A percentile compares a stretch with the other conserved stretches of the same genome.
Conservation (phyloP, 306 rosid genomes). For the Quercus ilex region DNA sequence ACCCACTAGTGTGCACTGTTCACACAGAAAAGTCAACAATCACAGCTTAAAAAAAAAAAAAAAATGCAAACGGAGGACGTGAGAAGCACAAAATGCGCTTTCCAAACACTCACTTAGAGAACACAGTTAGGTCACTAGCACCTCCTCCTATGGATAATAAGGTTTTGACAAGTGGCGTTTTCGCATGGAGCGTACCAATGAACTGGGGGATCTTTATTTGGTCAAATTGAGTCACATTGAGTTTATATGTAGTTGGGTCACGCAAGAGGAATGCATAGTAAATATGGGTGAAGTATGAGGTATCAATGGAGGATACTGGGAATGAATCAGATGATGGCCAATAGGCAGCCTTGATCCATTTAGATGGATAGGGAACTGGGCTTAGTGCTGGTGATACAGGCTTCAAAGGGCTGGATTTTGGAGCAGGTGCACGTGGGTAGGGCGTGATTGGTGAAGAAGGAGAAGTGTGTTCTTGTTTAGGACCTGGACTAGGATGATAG, state of each 20-base stretch:
- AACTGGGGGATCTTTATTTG: conserved; percentile 32
- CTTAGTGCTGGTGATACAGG: not conserved
- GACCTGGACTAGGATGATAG: too few relatives aligned
- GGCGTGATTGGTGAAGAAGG: too few relatives aligned
- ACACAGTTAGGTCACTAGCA: conserved; percentile 34
- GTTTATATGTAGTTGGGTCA: conserved; percentile 34
- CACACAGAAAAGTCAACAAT: too few relatives aligned
- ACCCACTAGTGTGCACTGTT: too few relatives aligned
- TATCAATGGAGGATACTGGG: conserved; percentile 45
- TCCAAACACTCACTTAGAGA: conserved; percentile 15
- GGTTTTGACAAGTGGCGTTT: conserved; percentile 46
- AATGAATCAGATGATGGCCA: conserved; percentile 50
- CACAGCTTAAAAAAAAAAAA: too few relatives aligned
- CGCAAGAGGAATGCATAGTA: conserved; percentile 63
- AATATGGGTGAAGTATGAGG: conserved; percentile 69
- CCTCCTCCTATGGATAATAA: conserved; percentile 77
- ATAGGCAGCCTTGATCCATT: conserved; percentile 61
- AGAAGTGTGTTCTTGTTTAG: too few relatives aligned
- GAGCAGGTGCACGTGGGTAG: too few relatives aligned
- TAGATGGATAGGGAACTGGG: not conserved
- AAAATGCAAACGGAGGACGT: too few relatives aligned
- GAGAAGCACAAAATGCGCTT: too few relatives aligned
- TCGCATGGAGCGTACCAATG: conserved; percentile 34
- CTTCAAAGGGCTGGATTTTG: too few relatives aligned
- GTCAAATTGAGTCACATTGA: conserved; percentile 31